Conservation (phyloP, 2,329 filamentous ascomycete genomes). For the Trichoderma sp. region DNA sequence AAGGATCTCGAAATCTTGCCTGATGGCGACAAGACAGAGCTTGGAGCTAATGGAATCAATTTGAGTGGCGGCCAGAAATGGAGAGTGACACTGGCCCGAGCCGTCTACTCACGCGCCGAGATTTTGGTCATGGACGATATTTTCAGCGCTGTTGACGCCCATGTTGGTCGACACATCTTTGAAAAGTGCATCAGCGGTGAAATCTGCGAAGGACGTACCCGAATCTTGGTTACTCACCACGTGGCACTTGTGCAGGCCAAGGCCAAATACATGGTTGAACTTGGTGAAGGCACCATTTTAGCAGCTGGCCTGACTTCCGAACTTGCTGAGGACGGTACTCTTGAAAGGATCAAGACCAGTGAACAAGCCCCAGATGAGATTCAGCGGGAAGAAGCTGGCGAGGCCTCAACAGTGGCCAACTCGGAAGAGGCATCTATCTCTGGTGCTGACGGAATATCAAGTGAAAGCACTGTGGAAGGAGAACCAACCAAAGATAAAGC, state of each 20-base stretch:
- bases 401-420: conserved; percentile 49
- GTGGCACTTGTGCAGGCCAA: conserved; percentile 66
- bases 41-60: conserved; percentile 82
- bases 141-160: conserved; percentile 77
- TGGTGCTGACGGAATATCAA: conserved; percentile 36
- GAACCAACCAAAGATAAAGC: conserved; percentile 40
- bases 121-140: conserved; percentile 80
- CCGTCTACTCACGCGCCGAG: conserved; percentile 74
- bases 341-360: conserved; percentile 56
- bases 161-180: conserved; percentile 75
- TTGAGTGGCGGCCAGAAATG: conserved; percentile 81
- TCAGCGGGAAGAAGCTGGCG: conserved; percentile 46
- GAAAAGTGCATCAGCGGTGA: conserved; percentile 71
- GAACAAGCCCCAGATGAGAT: conserved; percentile 47
- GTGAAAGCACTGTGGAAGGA: conserved; percentile 45
- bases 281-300: conserved; percentile 65
- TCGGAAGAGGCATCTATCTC: conserved; percentile 48
- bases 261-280: conserved; percentile 70
- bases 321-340: conserved; percentile 53
- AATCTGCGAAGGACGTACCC: conserved; percentile 64
- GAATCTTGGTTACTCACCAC: conserved; percentile 79
- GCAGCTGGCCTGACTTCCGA: conserved; percentile 64
- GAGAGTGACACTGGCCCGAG: conserved; percentile 75
- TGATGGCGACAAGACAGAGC: conserved; percentile 75
- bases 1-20: conserved; percentile 74